Percentiles rank a stretch among this genome's conserved stretches.
phyloP scores from a whole-genome alignment of 106 monocot genomes.

The Amphibolis antarctica region DNA sequence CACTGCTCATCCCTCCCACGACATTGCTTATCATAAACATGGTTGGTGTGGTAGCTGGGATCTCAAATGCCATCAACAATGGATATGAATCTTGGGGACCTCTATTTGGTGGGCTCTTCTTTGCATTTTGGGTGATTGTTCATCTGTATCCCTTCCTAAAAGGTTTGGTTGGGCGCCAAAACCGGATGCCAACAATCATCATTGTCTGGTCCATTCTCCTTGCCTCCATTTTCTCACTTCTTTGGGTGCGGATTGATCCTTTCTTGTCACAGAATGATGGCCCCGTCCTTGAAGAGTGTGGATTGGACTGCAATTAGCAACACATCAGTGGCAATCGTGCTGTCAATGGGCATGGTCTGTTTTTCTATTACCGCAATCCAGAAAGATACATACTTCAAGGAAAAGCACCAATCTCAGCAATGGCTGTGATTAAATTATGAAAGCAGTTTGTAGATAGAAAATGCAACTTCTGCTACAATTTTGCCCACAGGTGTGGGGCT shows the following conservation, averaged over 20 bases:
- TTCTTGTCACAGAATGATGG: constrained; percentile 61
- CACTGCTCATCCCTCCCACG: constrained; percentile 72
- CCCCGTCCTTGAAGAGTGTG: constrained; percentile 64
- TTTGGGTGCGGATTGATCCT: constrained; percentile 72
- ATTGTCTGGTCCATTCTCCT: constrained; percentile 87
- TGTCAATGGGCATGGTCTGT: not conserved
- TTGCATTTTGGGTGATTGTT: constrained; percentile 75
- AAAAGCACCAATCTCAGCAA: not conserved
- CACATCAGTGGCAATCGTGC: not conserved
- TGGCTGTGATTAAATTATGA: not conserved
- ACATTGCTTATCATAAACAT: constrained; percentile 57
- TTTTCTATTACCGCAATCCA: not conserved
- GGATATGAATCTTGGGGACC: constrained; percentile 86
- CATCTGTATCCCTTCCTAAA: constrained; percentile 82
- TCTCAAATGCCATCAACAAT: constrained; percentile 82
- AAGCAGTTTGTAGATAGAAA: constrained; percentile 7
- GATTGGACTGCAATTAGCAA: constrained; percentile 58
- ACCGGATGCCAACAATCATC: constrained; percentile 68
- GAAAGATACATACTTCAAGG: not conserved
- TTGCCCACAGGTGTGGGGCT: not conserved
- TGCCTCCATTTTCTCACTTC: constrained; percentile 64
- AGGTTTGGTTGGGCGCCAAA: constrained; percentile 64
- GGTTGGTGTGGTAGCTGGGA: constrained; percentile 63
- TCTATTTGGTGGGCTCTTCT: constrained; percentile 66
- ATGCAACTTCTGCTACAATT: constrained; percentile 1